A percentile compares a stretch with the other conserved stretches of the same genome.
These are phyloP conservation scores for Daldinia vernicosa DNA, from an alignment of 495 filamentous ascomycete species.

Conservation along the genomic window DNA sequence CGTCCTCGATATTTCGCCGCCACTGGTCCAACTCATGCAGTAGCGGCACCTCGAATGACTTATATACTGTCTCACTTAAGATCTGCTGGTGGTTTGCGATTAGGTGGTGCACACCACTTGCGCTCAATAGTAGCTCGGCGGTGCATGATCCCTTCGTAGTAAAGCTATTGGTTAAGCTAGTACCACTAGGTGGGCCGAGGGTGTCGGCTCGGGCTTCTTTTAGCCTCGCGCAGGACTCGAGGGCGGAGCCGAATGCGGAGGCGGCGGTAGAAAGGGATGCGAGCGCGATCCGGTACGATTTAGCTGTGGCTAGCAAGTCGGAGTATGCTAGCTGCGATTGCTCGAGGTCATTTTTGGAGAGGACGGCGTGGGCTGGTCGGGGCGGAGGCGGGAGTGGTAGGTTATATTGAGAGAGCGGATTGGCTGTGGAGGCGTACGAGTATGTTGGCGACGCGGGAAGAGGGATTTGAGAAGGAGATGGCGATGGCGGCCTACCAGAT, in stretches of 20 bases:
- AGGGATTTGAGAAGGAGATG: conserved; percentile 58
- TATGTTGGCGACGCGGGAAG: conserved; percentile 67
- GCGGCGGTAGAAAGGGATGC: conserved; percentile 65
- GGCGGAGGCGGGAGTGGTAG: conserved; percentile 67
- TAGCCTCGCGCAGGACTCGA: conserved; percentile 71
- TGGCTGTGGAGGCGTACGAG: conserved; percentile 68
- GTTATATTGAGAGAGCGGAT: conserved; percentile 64
- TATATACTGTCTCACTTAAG: conserved; percentile 69
- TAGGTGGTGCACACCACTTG: conserved; percentile 69
- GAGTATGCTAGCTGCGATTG: conserved; percentile 66
- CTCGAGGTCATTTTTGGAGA: conserved; percentile 68
- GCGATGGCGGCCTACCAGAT: conserved; percentile 50
- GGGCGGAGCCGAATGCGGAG: conserved; percentile 66
- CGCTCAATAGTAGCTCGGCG: conserved; percentile 65
- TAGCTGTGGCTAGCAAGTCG: conserved; percentile 66
- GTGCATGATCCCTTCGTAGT: conserved; percentile 63
- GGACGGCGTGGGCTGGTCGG: conserved; percentile 61
- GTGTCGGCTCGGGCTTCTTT: conserved; percentile 65
- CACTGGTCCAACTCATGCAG: conserved; percentile 71
- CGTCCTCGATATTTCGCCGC: conserved; percentile 65
- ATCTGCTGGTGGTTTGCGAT: conserved; percentile 73
- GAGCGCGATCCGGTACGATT: conserved; percentile 67
- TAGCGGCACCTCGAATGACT: conserved; percentile 70
- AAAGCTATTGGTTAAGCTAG: conserved; percentile 57
- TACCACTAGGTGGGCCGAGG: conserved; percentile 45